These are phyloP conservation scores for Ophiosphaerella narmari DNA, from an alignment of 2,329 filamentous ascomycete species.

Conservation along the genomic window DNA sequence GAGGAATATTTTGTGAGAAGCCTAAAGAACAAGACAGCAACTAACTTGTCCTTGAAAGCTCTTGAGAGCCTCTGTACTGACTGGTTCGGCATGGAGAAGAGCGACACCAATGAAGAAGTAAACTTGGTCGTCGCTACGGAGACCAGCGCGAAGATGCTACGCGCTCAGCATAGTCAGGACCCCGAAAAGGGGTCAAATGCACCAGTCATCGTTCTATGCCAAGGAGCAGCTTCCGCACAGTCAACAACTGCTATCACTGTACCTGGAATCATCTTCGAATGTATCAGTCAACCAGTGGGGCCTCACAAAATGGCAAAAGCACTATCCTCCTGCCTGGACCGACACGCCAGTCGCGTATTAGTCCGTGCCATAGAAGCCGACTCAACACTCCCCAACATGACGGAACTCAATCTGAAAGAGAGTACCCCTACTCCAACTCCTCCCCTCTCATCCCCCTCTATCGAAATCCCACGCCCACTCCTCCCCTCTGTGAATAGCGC, in stretches of 20 bases:
- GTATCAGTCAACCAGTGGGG: conserved; percentile 43
- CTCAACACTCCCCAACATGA: conserved; percentile 17
- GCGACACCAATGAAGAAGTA: conserved; percentile 16
- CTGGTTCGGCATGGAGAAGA: conserved; percentile 42
- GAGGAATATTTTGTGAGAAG: conserved; percentile 38
- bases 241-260: conserved; percentile 42
- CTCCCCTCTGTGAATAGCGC: conserved; percentile 37
- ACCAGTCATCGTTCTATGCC: conserved; percentile 42
- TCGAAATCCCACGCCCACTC: conserved; percentile 26
- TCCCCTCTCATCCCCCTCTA: conserved; percentile 5
- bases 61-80: conserved; percentile 39
- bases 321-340: conserved; percentile 39
- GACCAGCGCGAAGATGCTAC: conserved; percentile 33
- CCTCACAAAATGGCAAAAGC: conserved; percentile 47
- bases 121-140: conserved; percentile 42
- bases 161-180: conserved; percentile 29
- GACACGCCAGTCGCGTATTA: conserved; percentile 28
- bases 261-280: conserved; percentile 41
- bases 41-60: conserved; percentile 36
- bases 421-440: conserved; percentile 19
- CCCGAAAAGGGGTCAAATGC: conserved; percentile 20
- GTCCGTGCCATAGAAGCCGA: conserved; percentile 16
- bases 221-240: conserved; percentile 41
- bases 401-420: conserved; percentile 35
- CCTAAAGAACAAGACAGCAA: conserved; percentile 39